Percentiles rank a stretch among this genome's conserved stretches.
Evolutionary conservation across 2,329 filamentous ascomycete genomes (phyloP).

Genomic region (Apiospora marii): DNA sequence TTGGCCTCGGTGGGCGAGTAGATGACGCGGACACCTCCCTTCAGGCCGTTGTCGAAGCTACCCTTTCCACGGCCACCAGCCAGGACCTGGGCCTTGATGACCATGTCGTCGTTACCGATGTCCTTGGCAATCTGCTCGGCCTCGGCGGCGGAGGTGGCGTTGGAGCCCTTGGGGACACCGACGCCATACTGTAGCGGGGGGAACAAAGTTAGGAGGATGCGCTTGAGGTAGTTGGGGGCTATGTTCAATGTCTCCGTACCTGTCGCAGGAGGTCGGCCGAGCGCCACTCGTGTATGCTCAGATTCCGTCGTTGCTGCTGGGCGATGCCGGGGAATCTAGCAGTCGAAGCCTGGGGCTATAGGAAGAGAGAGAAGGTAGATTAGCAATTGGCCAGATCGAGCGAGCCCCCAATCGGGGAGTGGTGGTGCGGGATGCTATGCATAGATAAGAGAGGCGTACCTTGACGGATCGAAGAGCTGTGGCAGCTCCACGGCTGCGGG

Average conservation of each 20-base stretch:
- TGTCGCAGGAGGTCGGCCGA: constrained; percentile 88
- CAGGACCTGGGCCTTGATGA: constrained; percentile 99
- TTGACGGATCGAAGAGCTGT: constrained; percentile 80
- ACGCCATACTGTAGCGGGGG: constrained; percentile 78
- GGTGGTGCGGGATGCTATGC: constrained; percentile 1
- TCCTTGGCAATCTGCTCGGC: constrained; percentile 90
- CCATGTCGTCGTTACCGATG: constrained; percentile 95
- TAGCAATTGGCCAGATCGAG: constrained; percentile 32
- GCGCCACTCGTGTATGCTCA: constrained; percentile 98
- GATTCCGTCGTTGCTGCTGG: constrained; percentile 82
- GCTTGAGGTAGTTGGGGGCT: constrained; percentile 20
- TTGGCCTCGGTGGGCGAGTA: constrained; percentile 96
- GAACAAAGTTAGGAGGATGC: constrained; percentile 35
- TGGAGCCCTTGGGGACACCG: constrained; percentile 87
- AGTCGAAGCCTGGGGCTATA: constrained; percentile 52
- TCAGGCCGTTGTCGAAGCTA: constrained; percentile 96
- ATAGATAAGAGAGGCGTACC: constrained; percentile 58
- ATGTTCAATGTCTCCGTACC: constrained; percentile 52
- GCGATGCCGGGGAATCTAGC: constrained; percentile 69
- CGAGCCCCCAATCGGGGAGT: background rate
- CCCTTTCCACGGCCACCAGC: constrained; percentile 98
- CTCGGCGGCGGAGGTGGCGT: constrained; percentile 84
- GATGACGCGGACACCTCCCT: constrained; percentile 97
- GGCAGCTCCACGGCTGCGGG: constrained; percentile 81
- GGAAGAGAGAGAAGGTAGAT: constrained; percentile 35